Evolutionary conservation across 768 basidiomycete species (phyloP).

Genomic region (Russula griseocarnosa): DNA sequence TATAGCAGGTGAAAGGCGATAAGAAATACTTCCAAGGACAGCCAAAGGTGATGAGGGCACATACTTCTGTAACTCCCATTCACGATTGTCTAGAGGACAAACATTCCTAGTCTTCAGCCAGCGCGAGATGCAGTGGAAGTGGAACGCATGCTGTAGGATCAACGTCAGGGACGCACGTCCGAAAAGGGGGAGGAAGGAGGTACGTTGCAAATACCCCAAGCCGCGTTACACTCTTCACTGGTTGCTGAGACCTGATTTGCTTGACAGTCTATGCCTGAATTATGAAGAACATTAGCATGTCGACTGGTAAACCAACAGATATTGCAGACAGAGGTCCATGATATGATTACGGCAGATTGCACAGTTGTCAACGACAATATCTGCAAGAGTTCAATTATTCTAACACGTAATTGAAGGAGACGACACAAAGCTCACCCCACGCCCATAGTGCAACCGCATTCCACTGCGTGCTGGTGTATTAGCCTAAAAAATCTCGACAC

Average conservation of each 20-base stretch:
- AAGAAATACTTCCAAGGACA: neutral
- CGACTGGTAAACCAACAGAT: neutral
- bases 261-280: slow-evolving; percentile 95
- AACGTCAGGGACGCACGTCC: neutral
- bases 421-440: slow-evolving; percentile 63
- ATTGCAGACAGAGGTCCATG: slow-evolving; percentile 92
- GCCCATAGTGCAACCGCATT: slow-evolving; percentile 98
- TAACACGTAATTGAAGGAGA: neutral
- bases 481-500: neutral
- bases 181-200: slow-evolving; percentile 30
- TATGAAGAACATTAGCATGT: slow-evolving; percentile 10
- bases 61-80: slow-evolving; percentile 96
- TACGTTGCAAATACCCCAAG: slow-evolving; percentile 99
- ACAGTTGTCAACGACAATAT: slow-evolving; percentile 98
- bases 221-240: slow-evolving; percentile 94
- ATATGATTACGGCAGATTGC: slow-evolving; percentile 99
- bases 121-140: slow-evolving; percentile 98
- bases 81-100: slow-evolving; percentile 91
- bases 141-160: slow-evolving; percentile 82
- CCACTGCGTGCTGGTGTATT: slow-evolving; percentile 59
- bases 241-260: slow-evolving; percentile 98
- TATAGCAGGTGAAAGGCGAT: slow-evolving; percentile 22
- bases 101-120: slow-evolving; percentile 99
- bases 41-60: slow-evolving; percentile 33
- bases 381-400: slow-evolving; percentile 39